Base-by-base conservation (phyloP, 2,329 filamentous ascomycete species). In the Botryotinia convoluta region DNA sequence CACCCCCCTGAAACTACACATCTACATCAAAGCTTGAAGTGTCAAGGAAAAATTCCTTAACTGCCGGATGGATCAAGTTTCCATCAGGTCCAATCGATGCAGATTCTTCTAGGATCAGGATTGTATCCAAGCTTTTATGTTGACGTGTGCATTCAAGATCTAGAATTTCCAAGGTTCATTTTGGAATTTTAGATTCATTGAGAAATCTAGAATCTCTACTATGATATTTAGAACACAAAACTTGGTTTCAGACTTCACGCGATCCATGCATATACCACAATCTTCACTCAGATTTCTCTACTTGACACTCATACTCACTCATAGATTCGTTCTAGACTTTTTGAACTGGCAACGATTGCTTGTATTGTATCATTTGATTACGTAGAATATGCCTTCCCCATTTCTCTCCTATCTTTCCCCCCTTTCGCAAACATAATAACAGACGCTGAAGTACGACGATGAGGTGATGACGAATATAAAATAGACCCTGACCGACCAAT, bases 311-410 rank as follows among this genome's bases (percentile, higher is more conserved):
- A 29, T 22, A 29, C 45, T 39, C 35, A 54, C 29, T 8, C 51
- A 8, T n/a, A 42, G 4, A 42, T 54, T 26, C n/a, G 54, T 18
- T 61, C 37, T 70, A 39, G 29, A 37, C 39, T 45, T 61, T 62
- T 20, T 61, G 32, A 45, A 70, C 29, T 62, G 68, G 39, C 68
- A 70, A 70, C 37, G 39, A 45, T 42, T 44, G 68, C 37, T 70
- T 70, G 68, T 70, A 70, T 62, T 70, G 68, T 65, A 60, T 72
- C 68, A 60, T 60, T 76, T 75, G 74, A 77, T 77, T 77, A 77
- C 70, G 76, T 73, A 74, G 72, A 76, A 73, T 75, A 76, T 75
- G 71, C 75, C 73, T 44, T 71, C 67, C 71, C 71, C 32, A 45
- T 62, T 70, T 71, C 73, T 72, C 73, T 45, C 39, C 54, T 14